phyloP scores from a whole-genome alignment of 306 rosid species.

The Echinosophora koreensis region DNA sequence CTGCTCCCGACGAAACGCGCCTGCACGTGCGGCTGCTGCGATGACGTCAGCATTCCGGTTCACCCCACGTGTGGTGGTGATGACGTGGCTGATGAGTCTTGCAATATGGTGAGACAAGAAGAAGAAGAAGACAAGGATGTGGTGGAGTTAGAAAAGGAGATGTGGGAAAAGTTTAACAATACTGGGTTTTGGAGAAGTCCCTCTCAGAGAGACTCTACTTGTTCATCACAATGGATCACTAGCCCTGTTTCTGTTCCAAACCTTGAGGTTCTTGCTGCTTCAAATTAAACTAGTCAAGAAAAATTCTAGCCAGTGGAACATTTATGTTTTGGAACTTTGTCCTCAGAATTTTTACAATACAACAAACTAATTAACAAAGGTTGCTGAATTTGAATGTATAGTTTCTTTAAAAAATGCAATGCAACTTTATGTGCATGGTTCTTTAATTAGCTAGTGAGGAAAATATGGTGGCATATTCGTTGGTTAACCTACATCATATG shows the following conservation, averaged over 20 bases:
- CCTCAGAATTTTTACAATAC: not conserved
- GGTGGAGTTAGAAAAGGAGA: conserved; percentile 78
- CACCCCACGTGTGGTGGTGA: conserved; percentile 7
- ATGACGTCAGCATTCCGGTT: conserved; percentile 52
- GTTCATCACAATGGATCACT: not conserved
- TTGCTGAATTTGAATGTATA: not conserved
- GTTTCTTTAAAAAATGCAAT: not conserved
- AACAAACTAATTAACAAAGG: not conserved
- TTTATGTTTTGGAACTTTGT: not conserved
- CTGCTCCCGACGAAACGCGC: conserved; percentile 24
- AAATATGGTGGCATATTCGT: too few relatives aligned
- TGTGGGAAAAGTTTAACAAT: conserved; percentile 79
- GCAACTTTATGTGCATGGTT: not conserved
- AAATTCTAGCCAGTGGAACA: not conserved
- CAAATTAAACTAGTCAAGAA: conserved; percentile 1
- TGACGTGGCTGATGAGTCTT: not conserved
- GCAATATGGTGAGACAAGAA: conserved; percentile 46
- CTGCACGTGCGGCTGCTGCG: conserved; percentile 46
- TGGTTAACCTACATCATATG: too few relatives aligned
- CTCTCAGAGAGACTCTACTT: conserved; percentile 62
- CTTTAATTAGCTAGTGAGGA: too few relatives aligned
- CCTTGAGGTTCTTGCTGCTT: not conserved
- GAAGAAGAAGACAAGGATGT: conserved; percentile 74
- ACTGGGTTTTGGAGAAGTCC: conserved; percentile 93
- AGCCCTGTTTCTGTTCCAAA: not conserved